phyloP scores from a whole-genome alignment of 495 filamentous ascomycete species.

The Podospora conica region DNA sequence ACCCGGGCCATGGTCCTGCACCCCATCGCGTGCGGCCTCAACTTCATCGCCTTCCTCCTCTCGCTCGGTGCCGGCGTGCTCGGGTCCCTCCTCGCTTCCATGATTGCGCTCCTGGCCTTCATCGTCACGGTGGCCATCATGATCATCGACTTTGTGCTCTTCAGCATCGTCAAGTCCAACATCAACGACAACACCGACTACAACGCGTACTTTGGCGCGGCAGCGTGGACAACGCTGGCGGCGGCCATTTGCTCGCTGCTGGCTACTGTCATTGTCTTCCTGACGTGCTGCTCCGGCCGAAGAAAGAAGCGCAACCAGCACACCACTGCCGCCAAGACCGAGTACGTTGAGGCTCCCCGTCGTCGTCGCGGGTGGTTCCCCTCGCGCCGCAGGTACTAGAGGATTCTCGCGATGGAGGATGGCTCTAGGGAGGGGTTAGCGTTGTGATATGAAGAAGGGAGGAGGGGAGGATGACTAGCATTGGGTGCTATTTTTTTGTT shows the following conservation, averaged over 20 bases:
- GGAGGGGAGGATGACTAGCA: background rate
- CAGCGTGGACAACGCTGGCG: constrained; percentile 47
- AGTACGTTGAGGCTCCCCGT: constrained; percentile 11
- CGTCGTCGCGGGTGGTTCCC: constrained; percentile 4
- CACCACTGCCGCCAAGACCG: constrained; percentile 6
- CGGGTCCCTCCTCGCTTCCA: constrained; percentile 44
- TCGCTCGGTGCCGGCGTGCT: constrained; percentile 48
- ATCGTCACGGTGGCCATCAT: constrained; percentile 48
- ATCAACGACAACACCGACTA: constrained; percentile 39
- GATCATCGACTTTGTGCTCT: constrained; percentile 51
- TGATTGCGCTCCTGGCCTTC: constrained; percentile 47
- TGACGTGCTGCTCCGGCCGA: constrained; percentile 49
- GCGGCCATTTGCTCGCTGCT: constrained; percentile 47
- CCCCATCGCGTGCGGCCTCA: constrained; percentile 50
- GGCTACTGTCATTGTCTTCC: constrained; percentile 49
- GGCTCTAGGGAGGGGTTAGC: background rate
- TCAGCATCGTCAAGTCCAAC: constrained; percentile 46
- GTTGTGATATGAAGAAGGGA: background rate
- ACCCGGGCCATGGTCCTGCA: constrained; percentile 56
- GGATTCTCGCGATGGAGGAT: background rate
- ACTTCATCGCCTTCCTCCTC: constrained; percentile 54
- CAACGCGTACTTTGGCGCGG: constrained; percentile 40
- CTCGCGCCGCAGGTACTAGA: background rate
- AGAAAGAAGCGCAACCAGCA: constrained; percentile 23
- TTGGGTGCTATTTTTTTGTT: background rate